Conservation (phyloP, 805 yeast species). For the Candida xyloterini region DNA sequence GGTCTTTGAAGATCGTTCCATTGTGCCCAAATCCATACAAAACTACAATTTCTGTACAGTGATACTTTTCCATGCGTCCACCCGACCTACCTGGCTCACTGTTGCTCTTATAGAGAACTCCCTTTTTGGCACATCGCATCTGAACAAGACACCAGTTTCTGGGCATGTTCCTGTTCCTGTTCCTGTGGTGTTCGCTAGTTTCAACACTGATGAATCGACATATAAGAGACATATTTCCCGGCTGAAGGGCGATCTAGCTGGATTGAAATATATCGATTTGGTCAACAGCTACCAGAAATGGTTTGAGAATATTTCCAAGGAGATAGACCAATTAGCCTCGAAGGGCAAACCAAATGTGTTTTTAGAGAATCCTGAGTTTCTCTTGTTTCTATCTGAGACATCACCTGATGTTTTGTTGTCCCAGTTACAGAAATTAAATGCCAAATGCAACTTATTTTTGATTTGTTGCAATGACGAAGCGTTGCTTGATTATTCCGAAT, state of each 20-base stretch:
- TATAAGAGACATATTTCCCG: conserved; percentile 35
- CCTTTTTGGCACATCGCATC: conserved; percentile 43
- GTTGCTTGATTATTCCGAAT: conserved; percentile 20
- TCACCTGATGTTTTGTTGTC: conserved; percentile 15
- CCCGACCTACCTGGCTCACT: conserved; percentile 63
- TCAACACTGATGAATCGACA: conserved; percentile 19
- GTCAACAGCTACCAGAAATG: conserved; percentile 35
- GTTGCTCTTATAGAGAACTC: conserved; percentile 52
- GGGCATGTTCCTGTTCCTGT: conserved; percentile 28
- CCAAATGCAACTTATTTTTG: conserved; percentile 24
- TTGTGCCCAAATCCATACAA: conserved; percentile 32
- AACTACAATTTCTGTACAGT: conserved; percentile 30
- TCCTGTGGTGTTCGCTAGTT: conserved; percentile 38
- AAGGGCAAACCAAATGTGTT: conserved; percentile 24
- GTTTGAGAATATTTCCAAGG: conserved; percentile 18
- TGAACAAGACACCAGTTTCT: conserved; percentile 27
- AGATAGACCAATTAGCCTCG: conserved; percentile 20
- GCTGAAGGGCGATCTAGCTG: conserved; percentile 37
- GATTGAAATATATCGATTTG: conserved; percentile 40
- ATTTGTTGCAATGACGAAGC: conserved; percentile 21
- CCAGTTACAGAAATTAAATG: conserved; percentile 19
- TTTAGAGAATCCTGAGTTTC: conserved; percentile 30
- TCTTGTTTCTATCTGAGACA: conserved; percentile 19
- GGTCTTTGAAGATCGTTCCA: conserved; percentile 49
- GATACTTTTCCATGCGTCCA: conserved; percentile 46